Percentiles rank a stretch among this genome's conserved stretches.
Conservation (phyloP, 148 eudicot genomes). For the Vaccinium macrocarpon region DNA sequence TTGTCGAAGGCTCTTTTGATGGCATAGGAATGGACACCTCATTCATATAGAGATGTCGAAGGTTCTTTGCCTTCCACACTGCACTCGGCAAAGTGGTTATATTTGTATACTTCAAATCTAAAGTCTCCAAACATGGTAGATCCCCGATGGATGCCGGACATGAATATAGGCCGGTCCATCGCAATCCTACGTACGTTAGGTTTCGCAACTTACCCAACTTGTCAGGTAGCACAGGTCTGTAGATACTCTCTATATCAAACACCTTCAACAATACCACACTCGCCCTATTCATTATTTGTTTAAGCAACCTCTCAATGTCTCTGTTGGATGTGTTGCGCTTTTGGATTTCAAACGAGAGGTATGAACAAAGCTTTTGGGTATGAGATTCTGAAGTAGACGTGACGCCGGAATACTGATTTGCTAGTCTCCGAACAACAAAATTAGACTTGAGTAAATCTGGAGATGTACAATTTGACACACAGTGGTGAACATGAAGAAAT, state of each 20-base stretch:
- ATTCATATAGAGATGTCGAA: not conserved
- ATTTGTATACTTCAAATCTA: conserved; percentile 7
- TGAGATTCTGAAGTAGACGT: conserved; percentile 23
- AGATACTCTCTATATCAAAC: conserved; percentile 51
- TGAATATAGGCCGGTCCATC: not conserved
- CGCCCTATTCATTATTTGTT: conserved; percentile 18
- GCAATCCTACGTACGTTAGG: conserved; percentile 42
- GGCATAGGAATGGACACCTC: not conserved
- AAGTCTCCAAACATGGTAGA: conserved; percentile 6
- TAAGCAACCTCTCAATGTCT: conserved; percentile 36
- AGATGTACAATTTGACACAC: conserved; percentile 24
- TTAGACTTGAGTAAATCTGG: conserved; percentile 19
- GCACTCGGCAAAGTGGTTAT: not conserved
- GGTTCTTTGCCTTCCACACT: not conserved
- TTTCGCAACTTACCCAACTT: conserved; percentile 39
- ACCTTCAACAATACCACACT: conserved; percentile 40
- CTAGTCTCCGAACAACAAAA: not conserved
- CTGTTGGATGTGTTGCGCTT: conserved; percentile 42
- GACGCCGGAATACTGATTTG: not conserved
- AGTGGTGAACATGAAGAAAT: conserved; percentile 27
- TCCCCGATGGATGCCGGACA: not conserved
- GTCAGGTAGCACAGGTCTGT: conserved; percentile 45
- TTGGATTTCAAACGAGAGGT: conserved; percentile 37
- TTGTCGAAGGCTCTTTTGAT: not conserved
- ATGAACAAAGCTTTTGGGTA: conserved; percentile 29